Evolutionary conservation across 2,329 filamentous ascomycete species (phyloP).

Genomic region (Colletotrichum caudatum): DNA sequence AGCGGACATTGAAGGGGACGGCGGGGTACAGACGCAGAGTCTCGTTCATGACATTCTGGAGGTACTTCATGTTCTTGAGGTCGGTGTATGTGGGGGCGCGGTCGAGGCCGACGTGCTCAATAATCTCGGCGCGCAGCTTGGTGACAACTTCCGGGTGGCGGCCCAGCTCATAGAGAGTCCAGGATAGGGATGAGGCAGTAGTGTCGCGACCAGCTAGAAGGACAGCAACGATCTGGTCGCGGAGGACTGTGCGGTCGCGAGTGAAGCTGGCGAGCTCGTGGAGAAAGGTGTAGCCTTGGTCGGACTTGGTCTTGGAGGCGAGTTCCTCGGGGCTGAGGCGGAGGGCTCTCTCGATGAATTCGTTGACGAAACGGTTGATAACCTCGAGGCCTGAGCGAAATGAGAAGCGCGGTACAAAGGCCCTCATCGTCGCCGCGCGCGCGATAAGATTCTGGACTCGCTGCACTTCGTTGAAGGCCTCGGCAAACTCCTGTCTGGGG

Average conservation of each 20-base stretch:
- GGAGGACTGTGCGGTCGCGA: slow-evolving; percentile 76
- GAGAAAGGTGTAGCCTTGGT: slow-evolving; percentile 83
- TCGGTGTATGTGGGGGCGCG: slow-evolving; percentile 78
- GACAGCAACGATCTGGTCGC: slow-evolving; percentile 86
- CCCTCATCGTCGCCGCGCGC: slow-evolving; percentile 72
- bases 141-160: slow-evolving; percentile 74
- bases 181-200: slow-evolving; percentile 84
- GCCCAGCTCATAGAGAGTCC: slow-evolving; percentile 85
- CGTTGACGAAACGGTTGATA: slow-evolving; percentile 81
- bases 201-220: slow-evolving; percentile 90
- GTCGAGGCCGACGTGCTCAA: slow-evolving; percentile 72
- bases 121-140: slow-evolving; percentile 80
- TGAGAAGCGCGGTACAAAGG: slow-evolving; percentile 70
- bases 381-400: slow-evolving; percentile 75
- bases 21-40: slow-evolving; percentile 81
- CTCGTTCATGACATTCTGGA: slow-evolving; percentile 80
- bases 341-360: slow-evolving; percentile 81
- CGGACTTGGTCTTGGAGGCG: slow-evolving; percentile 77
- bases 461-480: slow-evolving; percentile 85
- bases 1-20: slow-evolving; percentile 83
- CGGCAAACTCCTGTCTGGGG: slow-evolving; percentile 76
- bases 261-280: slow-evolving; percentile 88
- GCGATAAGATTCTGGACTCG: slow-evolving; percentile 76
- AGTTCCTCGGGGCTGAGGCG: slow-evolving; percentile 78
- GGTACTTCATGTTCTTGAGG: slow-evolving; percentile 89